These are phyloP conservation scores for Phaffia tasmanica DNA, from an alignment of 768 basidiomycete species.

Conservation along the genomic window DNA sequence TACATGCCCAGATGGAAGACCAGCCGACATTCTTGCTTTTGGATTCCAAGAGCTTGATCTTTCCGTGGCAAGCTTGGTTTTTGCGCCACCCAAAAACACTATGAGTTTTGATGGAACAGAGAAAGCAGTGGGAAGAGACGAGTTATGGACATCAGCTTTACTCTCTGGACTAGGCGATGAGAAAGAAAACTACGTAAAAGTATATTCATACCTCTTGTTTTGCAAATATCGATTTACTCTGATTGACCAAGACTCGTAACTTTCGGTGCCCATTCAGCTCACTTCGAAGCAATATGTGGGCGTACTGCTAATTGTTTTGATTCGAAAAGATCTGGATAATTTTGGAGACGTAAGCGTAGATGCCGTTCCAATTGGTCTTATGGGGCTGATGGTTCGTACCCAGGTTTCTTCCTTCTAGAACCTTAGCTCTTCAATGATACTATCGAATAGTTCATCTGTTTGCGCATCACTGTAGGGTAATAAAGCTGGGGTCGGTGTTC, in stretches of 20 bases:
- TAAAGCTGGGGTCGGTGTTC: conserved; percentile 8
- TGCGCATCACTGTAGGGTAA: not conserved
- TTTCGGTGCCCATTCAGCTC: not conserved
- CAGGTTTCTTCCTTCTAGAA: no score
- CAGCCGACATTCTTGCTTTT: conserved; percentile 13
- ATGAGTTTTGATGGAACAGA: not conserved
- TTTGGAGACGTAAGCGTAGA: conserved; percentile 5
- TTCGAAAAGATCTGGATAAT: not conserved
- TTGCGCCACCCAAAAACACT: not conserved
- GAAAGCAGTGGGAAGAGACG: conserved; percentile 1
- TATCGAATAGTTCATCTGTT: not conserved
- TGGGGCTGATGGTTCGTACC: conserved; percentile 12
- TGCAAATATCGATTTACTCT: no score
- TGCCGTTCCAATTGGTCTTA: conserved; percentile 4
- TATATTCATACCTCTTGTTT: not conserved
- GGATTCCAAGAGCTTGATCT: conserved; percentile 18
- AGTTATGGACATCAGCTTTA: conserved; percentile 9
- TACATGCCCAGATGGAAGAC: not conserved
- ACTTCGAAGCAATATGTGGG: conserved; percentile 10
- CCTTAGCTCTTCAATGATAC: not conserved
- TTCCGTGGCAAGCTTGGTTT: not conserved
- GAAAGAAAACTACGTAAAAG: conserved; percentile 1
- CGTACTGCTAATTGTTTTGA: conserved; percentile 10
- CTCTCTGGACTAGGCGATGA: conserved; percentile 1
- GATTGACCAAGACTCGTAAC: not conserved